Evolutionary conservation across 352 stramenopile genomes (phyloP).

Genomic region (Pythium apleroticum): DNA sequence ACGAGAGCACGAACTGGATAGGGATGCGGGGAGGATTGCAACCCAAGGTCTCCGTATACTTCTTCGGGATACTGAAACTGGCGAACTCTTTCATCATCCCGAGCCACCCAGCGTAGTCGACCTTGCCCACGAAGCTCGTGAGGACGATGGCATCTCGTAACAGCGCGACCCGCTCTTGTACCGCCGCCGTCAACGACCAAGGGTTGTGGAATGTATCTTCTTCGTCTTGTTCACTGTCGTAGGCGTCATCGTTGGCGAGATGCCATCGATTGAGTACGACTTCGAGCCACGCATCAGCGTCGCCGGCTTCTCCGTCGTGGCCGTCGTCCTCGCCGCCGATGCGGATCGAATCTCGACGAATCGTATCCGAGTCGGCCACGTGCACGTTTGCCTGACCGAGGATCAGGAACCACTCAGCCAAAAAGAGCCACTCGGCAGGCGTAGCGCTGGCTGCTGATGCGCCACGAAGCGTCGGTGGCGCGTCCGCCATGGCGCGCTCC

Average conservation of each 20-base stretch:
- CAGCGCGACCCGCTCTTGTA: not conserved
- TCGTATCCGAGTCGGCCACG: not conserved
- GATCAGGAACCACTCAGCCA: not conserved
- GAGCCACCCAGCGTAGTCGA: constrained; percentile 3
- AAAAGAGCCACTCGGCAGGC: not conserved
- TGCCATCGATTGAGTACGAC: not conserved
- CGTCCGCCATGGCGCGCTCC: not conserved
- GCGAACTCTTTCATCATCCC: not conserved
- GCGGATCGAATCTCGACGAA: not conserved
- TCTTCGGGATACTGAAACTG: not conserved
- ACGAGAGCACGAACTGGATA: not conserved
- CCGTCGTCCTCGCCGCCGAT: not conserved
- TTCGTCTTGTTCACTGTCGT: not conserved
- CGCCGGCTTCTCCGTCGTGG: not conserved
- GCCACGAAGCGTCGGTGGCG: not conserved
- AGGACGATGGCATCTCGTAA: constrained; percentile 23
- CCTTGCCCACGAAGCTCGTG: constrained; percentile 9
- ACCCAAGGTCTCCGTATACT: not conserved
- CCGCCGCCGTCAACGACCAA: not conserved
- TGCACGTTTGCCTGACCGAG: not conserved
- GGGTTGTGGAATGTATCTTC: not conserved
- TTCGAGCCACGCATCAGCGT: not conserved
- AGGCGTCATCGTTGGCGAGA: not conserved
- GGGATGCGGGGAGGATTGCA: not conserved
- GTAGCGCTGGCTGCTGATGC: not conserved